phyloP scores from a whole-genome alignment of 1,284 basidiomycete species.

The Coniophora puteana region DNA sequence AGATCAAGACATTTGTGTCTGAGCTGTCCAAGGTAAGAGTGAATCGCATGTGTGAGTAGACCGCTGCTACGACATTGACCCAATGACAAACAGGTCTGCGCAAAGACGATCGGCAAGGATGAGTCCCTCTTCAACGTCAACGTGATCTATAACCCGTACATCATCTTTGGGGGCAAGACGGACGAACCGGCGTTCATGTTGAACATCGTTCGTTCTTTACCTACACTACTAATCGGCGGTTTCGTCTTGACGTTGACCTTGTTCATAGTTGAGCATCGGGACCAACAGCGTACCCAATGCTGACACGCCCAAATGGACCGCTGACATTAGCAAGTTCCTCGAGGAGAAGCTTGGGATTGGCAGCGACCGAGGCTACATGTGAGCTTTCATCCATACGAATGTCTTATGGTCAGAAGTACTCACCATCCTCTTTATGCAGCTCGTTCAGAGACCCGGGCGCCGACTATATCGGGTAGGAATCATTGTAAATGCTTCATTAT shows the following conservation, averaged over 20 bases:
- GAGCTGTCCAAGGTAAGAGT: constrained; percentile 46
- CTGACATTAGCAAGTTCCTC: constrained; percentile 51
- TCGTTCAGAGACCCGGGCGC: constrained; percentile 58
- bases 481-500: too few relatives aligned
- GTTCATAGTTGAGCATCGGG: constrained; percentile 55
- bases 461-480: constrained; percentile 51
- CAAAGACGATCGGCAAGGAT: constrained; percentile 44
- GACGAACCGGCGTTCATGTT: constrained; percentile 62
- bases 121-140: constrained; percentile 48
- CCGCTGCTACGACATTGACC: neutral
- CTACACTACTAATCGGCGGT: too few relatives aligned
- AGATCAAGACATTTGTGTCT: constrained; percentile 47
- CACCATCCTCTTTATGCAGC: constrained; percentile 52
- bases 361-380: constrained; percentile 53
- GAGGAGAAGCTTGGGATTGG: constrained; percentile 45
- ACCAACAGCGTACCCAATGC: constrained; percentile 49
- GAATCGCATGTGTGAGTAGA: neutral
- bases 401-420: constrained; percentile 45
- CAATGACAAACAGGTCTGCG: constrained; percentile 38
- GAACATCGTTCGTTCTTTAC: constrained; percentile 40
- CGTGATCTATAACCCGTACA: constrained; percentile 51
- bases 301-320: constrained; percentile 62
- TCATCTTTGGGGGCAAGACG: constrained; percentile 55
- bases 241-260: constrained; percentile 3
- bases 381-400: constrained; percentile 27